phyloP scores from a whole-genome alignment of 116 monocot genomes.

The Cymodocea nodosa region DNA sequence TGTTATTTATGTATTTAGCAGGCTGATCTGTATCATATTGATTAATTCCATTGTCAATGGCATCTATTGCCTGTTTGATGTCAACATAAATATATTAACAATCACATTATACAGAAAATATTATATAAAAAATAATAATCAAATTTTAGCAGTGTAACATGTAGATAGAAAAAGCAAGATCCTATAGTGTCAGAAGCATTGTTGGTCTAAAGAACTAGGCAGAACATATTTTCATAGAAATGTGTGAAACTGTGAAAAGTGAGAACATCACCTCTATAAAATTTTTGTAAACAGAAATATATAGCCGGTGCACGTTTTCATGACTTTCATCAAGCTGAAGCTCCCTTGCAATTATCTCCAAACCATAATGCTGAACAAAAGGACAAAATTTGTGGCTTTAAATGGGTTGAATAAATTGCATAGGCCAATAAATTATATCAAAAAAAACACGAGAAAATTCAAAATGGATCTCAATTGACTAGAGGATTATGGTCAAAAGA shows the following conservation, averaged over 20 bases:
- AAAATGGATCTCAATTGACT: neutral
- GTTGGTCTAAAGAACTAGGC: neutral
- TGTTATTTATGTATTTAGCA: slow-evolving; percentile 83
- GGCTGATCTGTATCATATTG: slow-evolving; percentile 76
- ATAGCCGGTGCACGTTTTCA: slow-evolving; percentile 61
- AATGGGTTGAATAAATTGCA: neutral
- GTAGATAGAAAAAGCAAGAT: neutral
- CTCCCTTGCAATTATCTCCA: slow-evolving; percentile 82
- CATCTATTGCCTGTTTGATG: slow-evolving; percentile 71
- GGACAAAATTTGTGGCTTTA: neutral
- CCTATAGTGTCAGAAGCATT: no score
- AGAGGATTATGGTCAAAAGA: neutral
- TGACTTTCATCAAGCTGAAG: slow-evolving; percentile 61
- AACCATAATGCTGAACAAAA: slow-evolving; percentile 59
- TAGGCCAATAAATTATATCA: neutral
- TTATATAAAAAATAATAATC: neutral
- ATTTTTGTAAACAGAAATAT: slow-evolving; percentile 79
- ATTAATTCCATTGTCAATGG: slow-evolving; percentile 92
- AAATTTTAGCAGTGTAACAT: neutral
- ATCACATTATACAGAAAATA: neutral
- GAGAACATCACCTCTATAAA: slow-evolving; percentile 59
- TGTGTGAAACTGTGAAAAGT: neutral
- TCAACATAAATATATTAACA: neutral
- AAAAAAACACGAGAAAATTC: neutral
- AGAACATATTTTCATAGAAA: no score